Conservation (phyloP, 345 rosid genomes). For the Boechera retrofracta region DNA sequence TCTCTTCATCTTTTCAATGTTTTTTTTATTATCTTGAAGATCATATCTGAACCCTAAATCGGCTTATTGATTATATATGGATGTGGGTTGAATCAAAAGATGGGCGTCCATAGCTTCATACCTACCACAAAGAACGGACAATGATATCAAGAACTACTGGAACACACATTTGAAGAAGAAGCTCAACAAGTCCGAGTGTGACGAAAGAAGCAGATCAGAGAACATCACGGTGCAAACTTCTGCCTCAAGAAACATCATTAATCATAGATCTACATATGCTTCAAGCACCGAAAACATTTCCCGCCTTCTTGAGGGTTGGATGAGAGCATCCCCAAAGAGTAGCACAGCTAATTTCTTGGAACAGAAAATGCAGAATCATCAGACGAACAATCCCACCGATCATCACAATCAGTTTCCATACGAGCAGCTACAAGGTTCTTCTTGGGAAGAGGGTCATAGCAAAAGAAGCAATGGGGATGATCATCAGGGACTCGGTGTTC, state of each 20-base stretch:
- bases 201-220: slow-evolving; percentile 44
- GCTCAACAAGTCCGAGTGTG: slow-evolving; percentile 63
- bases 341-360: slow-evolving; percentile 25
- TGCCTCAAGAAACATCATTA: slow-evolving; percentile 34
- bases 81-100: slow-evolving; percentile 47
- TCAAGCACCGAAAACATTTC: slow-evolving; percentile 95
- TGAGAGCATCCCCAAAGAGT: slow-evolving; percentile 68
- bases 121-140: slow-evolving; percentile 95
- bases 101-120: slow-evolving; percentile 99
- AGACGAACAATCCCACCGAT: slow-evolving; percentile 19
- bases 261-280: slow-evolving; percentile 61
- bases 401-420: slow-evolving; percentile 20
- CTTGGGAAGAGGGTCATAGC: slow-evolving; percentile 41
- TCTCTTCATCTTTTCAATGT: slow-evolving; percentile 14
- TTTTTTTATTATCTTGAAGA: slow-evolving; percentile 21
- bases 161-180: slow-evolving; percentile 99
- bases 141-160: slow-evolving; percentile 98
- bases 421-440: slow-evolving; percentile 39
- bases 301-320: slow-evolving; percentile 89
- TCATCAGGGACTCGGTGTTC: slow-evolving; percentile 15
- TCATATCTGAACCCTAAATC: slow-evolving; percentile 32
- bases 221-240: slow-evolving; percentile 40
- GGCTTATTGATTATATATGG: background rate
- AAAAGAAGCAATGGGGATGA: slow-evolving; percentile 14
- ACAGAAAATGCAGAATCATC: slow-evolving; percentile 20